Evolutionary conservation across 257 asterid species (phyloP).

Genomic region (Nicotiana paniculata): DNA sequence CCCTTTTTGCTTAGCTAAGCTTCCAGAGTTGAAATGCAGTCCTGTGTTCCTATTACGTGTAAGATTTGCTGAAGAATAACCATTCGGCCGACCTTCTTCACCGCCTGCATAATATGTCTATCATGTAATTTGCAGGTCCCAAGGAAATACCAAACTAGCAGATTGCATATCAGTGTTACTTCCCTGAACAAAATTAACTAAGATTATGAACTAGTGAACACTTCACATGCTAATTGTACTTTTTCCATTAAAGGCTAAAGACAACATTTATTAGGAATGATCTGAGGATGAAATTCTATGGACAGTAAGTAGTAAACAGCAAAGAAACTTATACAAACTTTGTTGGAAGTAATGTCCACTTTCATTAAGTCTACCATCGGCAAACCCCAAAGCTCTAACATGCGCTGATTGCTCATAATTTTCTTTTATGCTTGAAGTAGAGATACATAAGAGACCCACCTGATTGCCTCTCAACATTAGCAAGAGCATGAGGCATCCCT

Average conservation of each 20-base stretch:
- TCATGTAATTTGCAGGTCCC: background rate
- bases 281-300: background rate
- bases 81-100: slow-evolving; percentile 56
- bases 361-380: background rate
- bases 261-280: background rate
- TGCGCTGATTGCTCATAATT: background rate
- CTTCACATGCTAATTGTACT: background rate
- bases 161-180: background rate
- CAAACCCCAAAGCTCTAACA: background rate
- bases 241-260: background rate
- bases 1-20: slow-evolving; percentile 52
- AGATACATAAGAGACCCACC: slow-evolving; percentile 33
- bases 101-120: slow-evolving; percentile 40
- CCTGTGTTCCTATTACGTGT: slow-evolving; percentile 39
- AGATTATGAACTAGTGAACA: background rate
- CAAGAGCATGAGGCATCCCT: slow-evolving; percentile 47
- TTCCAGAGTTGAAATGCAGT: slow-evolving; percentile 43
- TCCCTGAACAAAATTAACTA: background rate
- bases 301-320: background rate
- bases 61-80: slow-evolving; percentile 39
- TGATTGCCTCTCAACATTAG: slow-evolving; percentile 54
- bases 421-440: background rate
- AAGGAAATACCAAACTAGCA: background rate
- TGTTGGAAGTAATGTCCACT: background rate
- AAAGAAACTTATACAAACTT: background rate